Evolutionary conservation across 345 rosid genomes (phyloP).

Genomic region (Syzygium grande): DNA sequence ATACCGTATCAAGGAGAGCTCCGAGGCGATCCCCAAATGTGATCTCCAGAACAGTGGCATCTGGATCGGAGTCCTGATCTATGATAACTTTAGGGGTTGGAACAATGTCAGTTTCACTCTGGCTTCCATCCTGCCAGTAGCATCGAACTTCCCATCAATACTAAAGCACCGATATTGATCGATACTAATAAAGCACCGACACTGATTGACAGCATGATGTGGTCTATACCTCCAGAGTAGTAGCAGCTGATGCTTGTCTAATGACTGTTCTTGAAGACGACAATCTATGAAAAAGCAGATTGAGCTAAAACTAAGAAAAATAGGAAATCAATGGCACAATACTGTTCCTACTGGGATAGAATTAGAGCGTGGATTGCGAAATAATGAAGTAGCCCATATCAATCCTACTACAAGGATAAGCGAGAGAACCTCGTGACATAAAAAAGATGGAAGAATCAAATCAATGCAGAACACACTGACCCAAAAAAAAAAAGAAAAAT

Average conservation of each 20-base stretch:
- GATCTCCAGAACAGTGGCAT: constrained; percentile 79
- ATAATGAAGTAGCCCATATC: not conserved
- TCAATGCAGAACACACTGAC: not conserved
- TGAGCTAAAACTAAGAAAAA: not conserved
- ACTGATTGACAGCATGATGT: not conserved
- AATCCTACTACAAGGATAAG: not conserved
- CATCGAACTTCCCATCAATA: constrained; percentile 5
- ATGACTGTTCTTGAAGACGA: constrained; percentile 22
- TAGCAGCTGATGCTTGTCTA: constrained; percentile 51
- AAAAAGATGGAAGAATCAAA: not conserved
- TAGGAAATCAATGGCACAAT: not conserved
- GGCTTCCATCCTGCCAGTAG: constrained; percentile 51
- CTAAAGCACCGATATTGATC: not conserved
- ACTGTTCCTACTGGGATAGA: not conserved
- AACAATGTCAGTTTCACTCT: constrained; percentile 43
- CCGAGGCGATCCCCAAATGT: constrained; percentile 99
- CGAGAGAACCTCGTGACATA: not conserved
- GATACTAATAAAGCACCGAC: not conserved
- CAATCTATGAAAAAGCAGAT: constrained; percentile 33
- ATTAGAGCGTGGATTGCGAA: not conserved
- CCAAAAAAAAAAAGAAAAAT: not conserved
- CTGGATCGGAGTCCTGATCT: constrained; percentile 87
- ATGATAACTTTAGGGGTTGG: constrained; percentile 94
- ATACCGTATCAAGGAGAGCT: constrained; percentile 89
- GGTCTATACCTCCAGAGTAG: constrained; percentile 68